A percentile compares a stretch with the other conserved stretches of the same genome.
Conservation (phyloP, 2,329 filamentous ascomycete species). For the Penicillium olsonii region DNA sequence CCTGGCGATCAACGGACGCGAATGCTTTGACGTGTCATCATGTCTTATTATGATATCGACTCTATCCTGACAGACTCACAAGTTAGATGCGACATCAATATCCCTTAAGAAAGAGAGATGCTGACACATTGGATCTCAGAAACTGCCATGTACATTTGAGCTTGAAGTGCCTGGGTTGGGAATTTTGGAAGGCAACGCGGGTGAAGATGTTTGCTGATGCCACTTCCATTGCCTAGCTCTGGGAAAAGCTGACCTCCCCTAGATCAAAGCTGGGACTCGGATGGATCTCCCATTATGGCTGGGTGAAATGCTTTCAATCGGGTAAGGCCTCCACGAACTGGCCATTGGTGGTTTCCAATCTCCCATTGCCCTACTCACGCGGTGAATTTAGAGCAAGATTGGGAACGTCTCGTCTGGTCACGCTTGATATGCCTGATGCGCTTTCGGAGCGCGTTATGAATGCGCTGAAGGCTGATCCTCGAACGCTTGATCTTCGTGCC, state of each 20-base stretch:
- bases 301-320: constrained; percentile 75
- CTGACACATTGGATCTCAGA: constrained; percentile 54
- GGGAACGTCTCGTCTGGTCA: constrained; percentile 63
- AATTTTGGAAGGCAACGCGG: constrained; percentile 82
- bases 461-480: constrained; percentile 86
- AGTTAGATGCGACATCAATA: constrained; percentile 19
- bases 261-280: constrained; percentile 78
- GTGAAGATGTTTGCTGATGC: constrained; percentile 52
- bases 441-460: constrained; percentile 80
- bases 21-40: constrained; percentile 20
- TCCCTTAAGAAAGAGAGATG: too few species aligned
- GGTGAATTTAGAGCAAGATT: constrained; percentile 38
- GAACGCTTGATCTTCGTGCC: constrained; percentile 78
- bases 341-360: not conserved
- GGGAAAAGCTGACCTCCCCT: not conserved
- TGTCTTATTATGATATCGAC: constrained; percentile 52
- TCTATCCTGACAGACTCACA: constrained; percentile 50
- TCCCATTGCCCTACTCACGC: constrained; percentile 1
- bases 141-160: constrained; percentile 94
- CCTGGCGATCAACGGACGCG: constrained; percentile 10
- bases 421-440: constrained; percentile 77
- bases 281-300: constrained; percentile 91
- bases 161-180: constrained; percentile 84
- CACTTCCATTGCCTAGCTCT: not conserved
- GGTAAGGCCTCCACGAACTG: constrained; percentile 36